Percentiles rank a stretch among this genome's conserved stretches.
These are phyloP conservation scores for Umbelopsis isabellina DNA, from an alignment of 192 early-diverging fungal genomes.

Conservation along the genomic window DNA sequence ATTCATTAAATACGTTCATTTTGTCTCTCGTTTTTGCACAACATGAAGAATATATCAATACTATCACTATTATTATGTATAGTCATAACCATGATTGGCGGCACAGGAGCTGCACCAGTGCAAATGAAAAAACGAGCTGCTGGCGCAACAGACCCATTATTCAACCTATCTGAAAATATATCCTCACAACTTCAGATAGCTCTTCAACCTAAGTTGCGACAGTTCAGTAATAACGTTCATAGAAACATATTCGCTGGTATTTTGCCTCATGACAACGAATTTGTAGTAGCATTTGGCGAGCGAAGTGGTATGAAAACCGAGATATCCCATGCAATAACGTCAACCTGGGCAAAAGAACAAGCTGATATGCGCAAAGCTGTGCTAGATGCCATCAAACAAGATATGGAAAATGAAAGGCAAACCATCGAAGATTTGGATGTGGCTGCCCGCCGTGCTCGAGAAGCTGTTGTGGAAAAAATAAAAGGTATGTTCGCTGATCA, in stretches of 20 bases:
- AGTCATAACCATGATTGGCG: background rate
- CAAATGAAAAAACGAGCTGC: conserved; percentile 4
- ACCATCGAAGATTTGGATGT: background rate
- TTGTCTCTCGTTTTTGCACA: background rate
- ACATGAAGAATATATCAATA: background rate
- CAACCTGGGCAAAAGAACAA: background rate
- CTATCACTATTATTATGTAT: background rate
- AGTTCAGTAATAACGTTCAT: background rate
- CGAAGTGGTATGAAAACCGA: background rate
- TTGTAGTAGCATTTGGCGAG: background rate
- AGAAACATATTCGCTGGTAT: conserved; percentile 6
- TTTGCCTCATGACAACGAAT: conserved; percentile 2
- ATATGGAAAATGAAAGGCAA: background rate
- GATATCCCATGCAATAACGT: background rate
- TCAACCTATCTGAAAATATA: conserved; percentile 8
- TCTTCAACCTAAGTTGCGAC: conserved; percentile 5
- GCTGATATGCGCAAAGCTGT: background rate
- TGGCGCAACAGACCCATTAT: background rate
- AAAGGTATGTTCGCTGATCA: background rate
- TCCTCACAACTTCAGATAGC: background rate
- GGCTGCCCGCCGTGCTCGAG: conserved; percentile 3
- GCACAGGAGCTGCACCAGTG: background rate
- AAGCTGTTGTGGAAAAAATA: conserved; percentile 13
- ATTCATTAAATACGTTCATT: no score
- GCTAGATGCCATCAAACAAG: background rate